phyloP scores from a whole-genome alignment of 2,329 filamentous ascomycete genomes.

The Cryphonectria carpinicola region DNA sequence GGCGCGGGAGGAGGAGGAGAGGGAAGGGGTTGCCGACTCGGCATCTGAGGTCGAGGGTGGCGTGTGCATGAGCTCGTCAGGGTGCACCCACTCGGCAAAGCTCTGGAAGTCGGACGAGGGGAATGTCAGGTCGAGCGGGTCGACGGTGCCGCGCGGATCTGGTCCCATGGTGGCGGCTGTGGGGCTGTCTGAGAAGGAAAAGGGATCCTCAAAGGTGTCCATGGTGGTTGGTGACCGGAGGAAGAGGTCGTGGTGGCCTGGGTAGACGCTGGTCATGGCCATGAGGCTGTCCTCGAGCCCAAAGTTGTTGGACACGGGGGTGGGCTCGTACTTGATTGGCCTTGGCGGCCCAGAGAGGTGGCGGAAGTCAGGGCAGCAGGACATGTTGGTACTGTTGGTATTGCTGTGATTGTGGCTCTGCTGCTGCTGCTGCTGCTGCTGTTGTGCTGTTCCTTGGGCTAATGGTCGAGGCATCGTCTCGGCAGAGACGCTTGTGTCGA shows the following conservation, averaged over 20 bases:
- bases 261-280: conserved; percentile 24
- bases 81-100: conserved; percentile 28
- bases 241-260: conserved; percentile 23
- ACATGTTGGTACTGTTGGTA: conserved; percentile 20
- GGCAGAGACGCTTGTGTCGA: conserved; percentile 18
- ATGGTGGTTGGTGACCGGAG: conserved; percentile 24
- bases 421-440: not conserved
- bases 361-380: conserved; percentile 26
- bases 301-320: conserved; percentile 16
- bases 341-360: conserved; percentile 22
- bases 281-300: conserved; percentile 27
- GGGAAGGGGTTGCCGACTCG: conserved; percentile 20
- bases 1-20: conserved; percentile 16
- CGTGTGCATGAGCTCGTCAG: conserved; percentile 27
- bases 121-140: conserved; percentile 26
- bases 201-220: conserved; percentile 25
- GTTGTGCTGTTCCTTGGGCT: conserved; percentile 15
- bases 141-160: conserved; percentile 22
- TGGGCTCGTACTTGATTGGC: conserved; percentile 25
- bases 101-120: conserved; percentile 26
- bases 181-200: conserved; percentile 25
- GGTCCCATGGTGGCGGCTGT: conserved; percentile 8
- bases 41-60: conserved; percentile 16
- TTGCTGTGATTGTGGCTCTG: not conserved
- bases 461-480: conserved; percentile 19